These are phyloP conservation scores for Colletotrichum gigasporum DNA, from an alignment of 2,329 filamentous ascomycete genomes.

Conservation along the genomic window DNA sequence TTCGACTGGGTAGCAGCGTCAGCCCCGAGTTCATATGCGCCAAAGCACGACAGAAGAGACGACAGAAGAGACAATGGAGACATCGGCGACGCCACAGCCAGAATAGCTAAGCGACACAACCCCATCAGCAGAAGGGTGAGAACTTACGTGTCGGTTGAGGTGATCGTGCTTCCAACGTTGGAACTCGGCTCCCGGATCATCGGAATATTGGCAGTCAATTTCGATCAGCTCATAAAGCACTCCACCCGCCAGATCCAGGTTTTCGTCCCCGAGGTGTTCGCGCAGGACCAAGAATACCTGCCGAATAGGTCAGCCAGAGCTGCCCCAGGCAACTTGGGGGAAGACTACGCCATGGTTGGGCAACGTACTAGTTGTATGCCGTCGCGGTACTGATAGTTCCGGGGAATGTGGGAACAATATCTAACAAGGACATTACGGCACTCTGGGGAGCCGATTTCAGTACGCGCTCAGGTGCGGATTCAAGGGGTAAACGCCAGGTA, in stretches of 20 bases:
- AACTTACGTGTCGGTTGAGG: constrained; percentile 51
- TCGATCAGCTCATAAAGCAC: constrained; percentile 58
- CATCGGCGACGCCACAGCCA: too few species aligned
- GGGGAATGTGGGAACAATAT: constrained; percentile 53
- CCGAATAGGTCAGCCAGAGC: not conserved
- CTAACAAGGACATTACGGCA: constrained; percentile 56
- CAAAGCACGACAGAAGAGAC: too few species aligned
- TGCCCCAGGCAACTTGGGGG: too few species aligned
- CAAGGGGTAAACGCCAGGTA: too few species aligned
- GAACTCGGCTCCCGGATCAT: constrained; percentile 55
- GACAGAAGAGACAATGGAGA: too few species aligned
- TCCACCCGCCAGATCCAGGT: constrained; percentile 52
- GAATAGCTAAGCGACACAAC: too few species aligned
- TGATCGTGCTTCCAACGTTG: constrained; percentile 57
- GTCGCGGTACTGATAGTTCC: constrained; percentile 57
- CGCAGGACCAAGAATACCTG: constrained; percentile 53
- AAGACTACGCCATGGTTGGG: too few species aligned
- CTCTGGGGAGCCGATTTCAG: constrained; percentile 40
- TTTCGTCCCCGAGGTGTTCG: constrained; percentile 55
- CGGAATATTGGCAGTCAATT: constrained; percentile 53
- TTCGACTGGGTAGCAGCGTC: constrained; percentile 42
- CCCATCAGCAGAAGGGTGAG: too few species aligned
- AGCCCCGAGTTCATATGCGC: constrained; percentile 3
- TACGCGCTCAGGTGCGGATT: not conserved
- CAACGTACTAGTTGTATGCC: constrained; percentile 50